These are phyloP conservation scores for Aethionema arabicum DNA, from an alignment of 345 rosid species.

Conservation along the genomic window DNA sequence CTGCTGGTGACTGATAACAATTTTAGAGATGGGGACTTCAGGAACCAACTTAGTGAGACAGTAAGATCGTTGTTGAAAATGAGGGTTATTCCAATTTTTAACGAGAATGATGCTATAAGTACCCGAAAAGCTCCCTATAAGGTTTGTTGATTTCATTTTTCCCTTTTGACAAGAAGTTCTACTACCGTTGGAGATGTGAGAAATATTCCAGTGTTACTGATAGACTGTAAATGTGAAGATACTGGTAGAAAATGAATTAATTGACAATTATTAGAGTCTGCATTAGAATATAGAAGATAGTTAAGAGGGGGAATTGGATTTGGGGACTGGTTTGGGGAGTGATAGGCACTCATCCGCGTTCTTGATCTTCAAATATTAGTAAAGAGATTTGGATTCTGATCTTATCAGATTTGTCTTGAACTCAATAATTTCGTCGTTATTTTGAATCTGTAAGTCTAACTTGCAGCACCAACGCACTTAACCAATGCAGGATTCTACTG, in stretches of 20 bases:
- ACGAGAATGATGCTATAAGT: slow-evolving; percentile 97
- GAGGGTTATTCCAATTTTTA: slow-evolving; percentile 86
- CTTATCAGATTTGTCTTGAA: background rate
- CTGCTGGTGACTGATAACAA: slow-evolving; percentile 94
- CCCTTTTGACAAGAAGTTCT: slow-evolving; percentile 7
- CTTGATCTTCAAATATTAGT: too few relatives aligned
- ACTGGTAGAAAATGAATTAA: too few relatives aligned
- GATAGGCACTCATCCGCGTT: too few relatives aligned
- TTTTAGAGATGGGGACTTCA: slow-evolving; percentile 74
- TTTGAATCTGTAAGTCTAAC: background rate
- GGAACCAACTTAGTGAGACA: slow-evolving; percentile 79
- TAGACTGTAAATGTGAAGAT: slow-evolving; percentile 2
- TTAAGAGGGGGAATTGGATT: too few relatives aligned
- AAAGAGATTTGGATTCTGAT: too few relatives aligned
- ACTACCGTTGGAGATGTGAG: background rate
- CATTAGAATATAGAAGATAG: too few relatives aligned
- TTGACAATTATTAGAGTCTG: too few relatives aligned
- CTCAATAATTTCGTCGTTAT: slow-evolving; percentile 4
- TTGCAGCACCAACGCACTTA: background rate
- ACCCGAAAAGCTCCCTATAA: slow-evolving; percentile 96
- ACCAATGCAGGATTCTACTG: slow-evolving; percentile 85
- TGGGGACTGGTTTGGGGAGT: too few relatives aligned
- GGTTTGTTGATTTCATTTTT: slow-evolving; percentile 42
- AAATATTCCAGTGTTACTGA: background rate
- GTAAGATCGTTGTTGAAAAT: slow-evolving; percentile 59